Evolutionary conservation across 176 grass and related monocot species (phyloP).

Genomic region (Microstegium vimineum): DNA sequence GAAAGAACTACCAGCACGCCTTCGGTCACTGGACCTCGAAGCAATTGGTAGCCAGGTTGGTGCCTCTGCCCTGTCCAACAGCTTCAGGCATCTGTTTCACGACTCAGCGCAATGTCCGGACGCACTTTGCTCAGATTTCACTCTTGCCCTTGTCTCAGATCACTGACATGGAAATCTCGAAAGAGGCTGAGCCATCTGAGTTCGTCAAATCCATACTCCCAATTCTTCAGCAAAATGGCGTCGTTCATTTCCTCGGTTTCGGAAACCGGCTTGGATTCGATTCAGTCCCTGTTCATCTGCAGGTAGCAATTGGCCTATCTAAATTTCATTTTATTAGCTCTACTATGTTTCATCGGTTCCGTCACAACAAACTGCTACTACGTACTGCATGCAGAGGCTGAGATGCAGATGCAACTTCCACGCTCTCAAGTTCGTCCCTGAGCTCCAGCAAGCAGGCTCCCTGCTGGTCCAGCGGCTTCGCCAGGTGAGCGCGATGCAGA

Average conservation of each 20-base stretch:
- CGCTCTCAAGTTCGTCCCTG: no score
- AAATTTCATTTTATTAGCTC: not conserved
- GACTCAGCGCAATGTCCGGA: no score
- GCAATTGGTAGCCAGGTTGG: conserved; percentile 82
- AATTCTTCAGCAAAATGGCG: conserved; percentile 51
- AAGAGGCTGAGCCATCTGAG: conserved; percentile 78
- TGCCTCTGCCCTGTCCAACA: conserved; percentile 4
- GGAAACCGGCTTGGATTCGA: conserved; percentile 95
- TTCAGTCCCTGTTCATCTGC: conserved; percentile 67
- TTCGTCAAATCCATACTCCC: conserved; percentile 64
- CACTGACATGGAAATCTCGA: conserved; percentile 80
- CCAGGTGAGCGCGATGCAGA: no score
- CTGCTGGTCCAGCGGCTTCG: no score
- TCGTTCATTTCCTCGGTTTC: conserved; percentile 92
- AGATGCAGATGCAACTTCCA: conserved; percentile 80
- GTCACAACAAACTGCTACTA: not conserved
- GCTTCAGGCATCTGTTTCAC: no score
- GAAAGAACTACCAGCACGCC: conserved; percentile 71
- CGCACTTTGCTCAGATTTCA: not conserved
- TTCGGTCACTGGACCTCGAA: conserved; percentile 64
- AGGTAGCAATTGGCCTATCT: conserved; percentile 38
- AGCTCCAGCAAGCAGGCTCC: no score
- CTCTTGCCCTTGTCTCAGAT: conserved; percentile 35
- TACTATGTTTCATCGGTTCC: conserved; percentile 1
- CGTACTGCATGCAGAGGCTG: conserved; percentile 71